Conservation (phyloP, 352 stramenopile species). For the Phytophthora pinifolia region DNA sequence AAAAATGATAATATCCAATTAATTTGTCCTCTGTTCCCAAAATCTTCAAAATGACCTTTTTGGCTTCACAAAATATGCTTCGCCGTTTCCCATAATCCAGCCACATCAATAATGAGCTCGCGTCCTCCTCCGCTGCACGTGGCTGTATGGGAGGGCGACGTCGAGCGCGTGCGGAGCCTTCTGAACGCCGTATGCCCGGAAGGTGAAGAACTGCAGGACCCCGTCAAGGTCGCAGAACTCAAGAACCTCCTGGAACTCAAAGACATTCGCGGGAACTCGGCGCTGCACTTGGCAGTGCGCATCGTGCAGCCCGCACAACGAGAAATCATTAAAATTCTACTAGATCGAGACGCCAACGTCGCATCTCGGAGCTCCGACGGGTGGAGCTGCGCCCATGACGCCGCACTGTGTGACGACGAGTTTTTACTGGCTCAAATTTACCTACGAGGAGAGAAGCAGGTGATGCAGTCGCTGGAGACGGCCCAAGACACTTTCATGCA, state of each 20-base stretch:
- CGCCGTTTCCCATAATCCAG: too few species aligned
- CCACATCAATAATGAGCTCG: too few species aligned
- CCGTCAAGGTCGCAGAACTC: constrained; percentile 13
- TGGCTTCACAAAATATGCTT: too few species aligned
- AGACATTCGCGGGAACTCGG: constrained; percentile 66
- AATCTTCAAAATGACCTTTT: too few species aligned
- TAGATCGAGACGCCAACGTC: constrained; percentile 43
- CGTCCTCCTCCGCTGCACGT: constrained; percentile 48
- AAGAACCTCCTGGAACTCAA: constrained; percentile 52
- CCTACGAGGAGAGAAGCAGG: constrained; percentile 58
- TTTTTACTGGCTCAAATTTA: constrained; percentile 73
- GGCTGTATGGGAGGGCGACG: constrained; percentile 72
- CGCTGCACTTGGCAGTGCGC: constrained; percentile 71
- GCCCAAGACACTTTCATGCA: constrained; percentile 58
- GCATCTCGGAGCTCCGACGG: constrained; percentile 42
- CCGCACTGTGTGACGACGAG: constrained; percentile 74
- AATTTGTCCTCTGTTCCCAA: too few species aligned
- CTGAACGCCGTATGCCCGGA: constrained; percentile 28
- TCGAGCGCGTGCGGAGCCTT: constrained; percentile 32
- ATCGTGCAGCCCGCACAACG: constrained; percentile 63
- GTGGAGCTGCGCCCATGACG: constrained; percentile 80
- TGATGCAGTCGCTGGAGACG: constrained; percentile 44
- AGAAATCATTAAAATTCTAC: constrained; percentile 56
- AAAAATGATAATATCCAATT: too few species aligned
- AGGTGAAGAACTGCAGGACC: constrained; percentile 10